These are phyloP conservation scores for Pittosporum tobira DNA, from an alignment of 129 eudicot genomes.

Conservation along the genomic window DNA sequence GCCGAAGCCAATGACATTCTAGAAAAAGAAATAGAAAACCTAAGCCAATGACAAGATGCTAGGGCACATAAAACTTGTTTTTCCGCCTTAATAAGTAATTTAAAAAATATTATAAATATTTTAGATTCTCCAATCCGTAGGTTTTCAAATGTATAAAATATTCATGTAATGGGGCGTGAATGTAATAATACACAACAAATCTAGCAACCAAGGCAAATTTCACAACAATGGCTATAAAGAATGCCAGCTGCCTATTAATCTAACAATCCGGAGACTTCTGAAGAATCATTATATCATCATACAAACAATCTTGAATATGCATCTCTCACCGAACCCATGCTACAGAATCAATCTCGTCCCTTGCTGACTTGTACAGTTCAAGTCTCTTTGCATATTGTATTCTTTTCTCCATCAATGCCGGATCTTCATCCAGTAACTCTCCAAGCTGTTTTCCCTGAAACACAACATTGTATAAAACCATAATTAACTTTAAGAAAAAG, in stretches of 20 bases:
- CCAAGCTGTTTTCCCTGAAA: conserved; percentile 62
- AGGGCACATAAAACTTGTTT: background rate
- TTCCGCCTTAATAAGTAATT: too few species aligned
- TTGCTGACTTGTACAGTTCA: conserved; percentile 68
- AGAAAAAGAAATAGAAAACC: background rate
- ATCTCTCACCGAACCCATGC: conserved; percentile 47
- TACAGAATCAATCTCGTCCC: conserved; percentile 75
- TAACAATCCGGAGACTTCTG: background rate
- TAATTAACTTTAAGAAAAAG: too few species aligned
- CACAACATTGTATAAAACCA: background rate
- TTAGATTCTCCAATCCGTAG: background rate
- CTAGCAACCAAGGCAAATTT: background rate
- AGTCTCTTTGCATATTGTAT: conserved; percentile 59
- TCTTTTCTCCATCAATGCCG: conserved; percentile 79
- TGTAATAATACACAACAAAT: conserved; percentile 15
- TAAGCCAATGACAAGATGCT: too few species aligned
- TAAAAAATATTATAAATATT: too few species aligned
- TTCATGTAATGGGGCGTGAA: background rate
- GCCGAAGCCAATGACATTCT: background rate
- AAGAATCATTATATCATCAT: conserved; percentile 11
- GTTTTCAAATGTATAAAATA: background rate
- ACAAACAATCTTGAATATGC: conserved; percentile 3
- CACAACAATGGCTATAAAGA: conserved; percentile 3
- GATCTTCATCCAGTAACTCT: conserved; percentile 80
- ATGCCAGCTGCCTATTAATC: conserved; percentile 4